These are phyloP conservation scores for Cyberlindnera petersonii DNA, from an alignment of 805 yeast species.

Conservation along the genomic window DNA sequence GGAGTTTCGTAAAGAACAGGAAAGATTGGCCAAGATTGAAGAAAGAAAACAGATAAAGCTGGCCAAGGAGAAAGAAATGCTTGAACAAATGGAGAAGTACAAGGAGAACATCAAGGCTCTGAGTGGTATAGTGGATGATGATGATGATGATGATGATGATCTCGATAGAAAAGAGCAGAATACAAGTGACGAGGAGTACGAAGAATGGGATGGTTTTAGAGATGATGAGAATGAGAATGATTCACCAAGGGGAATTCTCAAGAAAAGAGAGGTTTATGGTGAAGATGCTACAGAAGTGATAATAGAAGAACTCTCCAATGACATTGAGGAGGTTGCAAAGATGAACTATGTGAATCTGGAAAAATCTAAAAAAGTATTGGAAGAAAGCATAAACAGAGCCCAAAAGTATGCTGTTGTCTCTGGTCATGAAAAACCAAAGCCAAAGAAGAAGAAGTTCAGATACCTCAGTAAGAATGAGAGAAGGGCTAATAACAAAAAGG, in stretches of 20 bases:
- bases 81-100: constrained; percentile 57
- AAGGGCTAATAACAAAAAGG: constrained; percentile 50
- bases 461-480: constrained; percentile 82
- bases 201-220: constrained; percentile 39
- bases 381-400: constrained; percentile 73
- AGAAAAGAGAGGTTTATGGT: constrained; percentile 28
- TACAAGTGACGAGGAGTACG: constrained; percentile 25
- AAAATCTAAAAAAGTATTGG: constrained; percentile 64
- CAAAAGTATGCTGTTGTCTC: constrained; percentile 69
- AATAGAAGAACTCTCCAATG: constrained; percentile 44
- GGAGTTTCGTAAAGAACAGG: constrained; percentile 72
- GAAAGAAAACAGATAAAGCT: constrained; percentile 68
- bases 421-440: constrained; percentile 26
- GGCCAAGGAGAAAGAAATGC: constrained; percentile 63
- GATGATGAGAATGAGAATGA: constrained; percentile 28
- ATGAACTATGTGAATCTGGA: constrained; percentile 68
- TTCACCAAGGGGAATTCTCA: constrained; percentile 25
- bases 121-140: constrained; percentile 21
- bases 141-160: constrained; percentile 17
- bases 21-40: constrained; percentile 64
- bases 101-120: constrained; percentile 40
- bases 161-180: constrained; percentile 29
- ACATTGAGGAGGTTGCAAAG: constrained; percentile 58
- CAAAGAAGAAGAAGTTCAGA: constrained; percentile 77
- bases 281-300: constrained; percentile 42